These are phyloP conservation scores for Ustilago nuda DNA, from an alignment of 1,284 basidiomycete genomes.

Conservation along the genomic window DNA sequence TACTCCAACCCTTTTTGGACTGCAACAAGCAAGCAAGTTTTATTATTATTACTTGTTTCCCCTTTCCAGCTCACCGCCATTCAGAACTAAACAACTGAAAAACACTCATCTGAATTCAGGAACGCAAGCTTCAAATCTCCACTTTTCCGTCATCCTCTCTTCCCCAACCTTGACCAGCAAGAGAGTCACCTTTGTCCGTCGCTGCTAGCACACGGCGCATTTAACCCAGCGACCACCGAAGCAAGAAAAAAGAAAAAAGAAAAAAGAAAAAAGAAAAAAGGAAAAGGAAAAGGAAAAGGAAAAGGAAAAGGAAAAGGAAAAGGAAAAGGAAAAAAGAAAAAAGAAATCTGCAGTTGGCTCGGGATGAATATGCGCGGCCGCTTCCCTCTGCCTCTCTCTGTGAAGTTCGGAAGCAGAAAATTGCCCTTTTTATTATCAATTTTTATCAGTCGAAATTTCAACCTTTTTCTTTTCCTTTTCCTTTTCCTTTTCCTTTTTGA, in stretches of 20 bases:
- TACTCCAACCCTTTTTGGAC: not conserved
- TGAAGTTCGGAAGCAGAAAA: not conserved
- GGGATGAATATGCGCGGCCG: constrained; percentile 9
- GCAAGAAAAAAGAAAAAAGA: not conserved
- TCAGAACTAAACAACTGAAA: not conserved
- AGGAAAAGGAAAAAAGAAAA: too few species aligned
- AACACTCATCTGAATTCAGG: not conserved
- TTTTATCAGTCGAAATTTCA: not conserved
- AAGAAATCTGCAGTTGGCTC: constrained; percentile 7
- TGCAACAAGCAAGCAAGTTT: not conserved
- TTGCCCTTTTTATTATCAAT: not conserved
- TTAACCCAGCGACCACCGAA: not conserved
- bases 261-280: not conserved
- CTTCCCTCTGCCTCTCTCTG: not conserved
- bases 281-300: not conserved
- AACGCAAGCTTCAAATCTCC: too few species aligned
- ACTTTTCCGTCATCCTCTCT: too few species aligned
- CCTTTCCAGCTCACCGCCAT: not conserved
- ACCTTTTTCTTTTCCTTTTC: not conserved
- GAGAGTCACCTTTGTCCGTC: not conserved
- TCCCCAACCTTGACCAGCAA: too few species aligned
- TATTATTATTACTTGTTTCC: not conserved
- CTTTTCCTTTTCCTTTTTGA: not conserved
- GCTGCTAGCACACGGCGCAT: not conserved
- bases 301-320: too few species aligned